Evolutionary conservation across 1,284 basidiomycete species (phyloP).

Genomic region (Paramarasmius palmivorus): DNA sequence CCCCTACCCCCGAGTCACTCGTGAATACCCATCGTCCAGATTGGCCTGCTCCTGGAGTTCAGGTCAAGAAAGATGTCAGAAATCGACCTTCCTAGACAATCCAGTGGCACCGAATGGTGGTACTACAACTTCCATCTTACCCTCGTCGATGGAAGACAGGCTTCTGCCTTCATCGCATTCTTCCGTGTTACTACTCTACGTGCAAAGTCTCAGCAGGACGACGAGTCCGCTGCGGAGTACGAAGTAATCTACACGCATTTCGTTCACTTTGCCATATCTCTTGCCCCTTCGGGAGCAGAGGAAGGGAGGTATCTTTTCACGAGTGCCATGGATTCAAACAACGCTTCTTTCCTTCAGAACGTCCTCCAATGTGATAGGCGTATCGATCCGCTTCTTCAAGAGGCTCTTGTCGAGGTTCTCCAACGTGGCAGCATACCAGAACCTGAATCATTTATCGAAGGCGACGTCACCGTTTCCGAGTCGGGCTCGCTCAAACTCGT

Average conservation of each 20-base stretch:
- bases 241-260: background rate
- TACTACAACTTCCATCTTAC: conserved; percentile 7
- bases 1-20: no score
- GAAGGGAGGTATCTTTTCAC: conserved; percentile 1
- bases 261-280: conserved; percentile 1
- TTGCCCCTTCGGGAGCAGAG: background rate
- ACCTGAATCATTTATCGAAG: background rate
- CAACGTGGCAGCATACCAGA: background rate
- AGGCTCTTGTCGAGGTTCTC: background rate
- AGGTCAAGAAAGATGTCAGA: conserved; percentile 6
- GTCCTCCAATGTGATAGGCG: background rate
- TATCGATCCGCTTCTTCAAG: conserved; percentile 1
- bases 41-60: background rate
- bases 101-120: conserved; percentile 6
- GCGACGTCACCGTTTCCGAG: background rate
- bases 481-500: background rate
- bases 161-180: conserved; percentile 7
- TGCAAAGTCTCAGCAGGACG: background rate
- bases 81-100: conserved; percentile 3
- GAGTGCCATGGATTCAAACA: conserved; percentile 6
- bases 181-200: background rate
- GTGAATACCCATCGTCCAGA: background rate
- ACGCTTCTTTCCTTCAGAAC: background rate
- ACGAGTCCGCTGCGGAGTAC: background rate
- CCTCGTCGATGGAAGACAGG: conserved; percentile 1